Evolutionary conservation across 805 yeast genomes (phyloP).

Genomic region (Candida tallmaniae): DNA sequence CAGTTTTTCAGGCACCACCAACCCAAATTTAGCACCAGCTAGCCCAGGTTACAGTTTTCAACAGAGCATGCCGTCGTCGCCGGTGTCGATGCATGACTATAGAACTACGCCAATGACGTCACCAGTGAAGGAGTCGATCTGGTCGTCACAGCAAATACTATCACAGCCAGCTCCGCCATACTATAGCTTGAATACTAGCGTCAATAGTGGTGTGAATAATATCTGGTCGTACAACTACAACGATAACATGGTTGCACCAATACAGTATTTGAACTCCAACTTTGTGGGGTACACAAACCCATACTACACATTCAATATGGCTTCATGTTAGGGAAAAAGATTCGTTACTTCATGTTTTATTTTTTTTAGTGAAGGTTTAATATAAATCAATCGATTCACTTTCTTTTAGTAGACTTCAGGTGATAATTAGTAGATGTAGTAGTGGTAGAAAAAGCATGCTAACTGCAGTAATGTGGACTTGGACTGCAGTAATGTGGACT

Average conservation of each 20-base stretch:
- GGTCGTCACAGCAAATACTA: conserved; percentile 14
- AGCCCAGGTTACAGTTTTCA: conserved; percentile 5
- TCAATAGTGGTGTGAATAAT: conserved; percentile 1
- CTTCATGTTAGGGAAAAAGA: conserved; percentile 16
- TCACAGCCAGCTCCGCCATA: conserved; percentile 2
- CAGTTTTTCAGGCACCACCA: not conserved
- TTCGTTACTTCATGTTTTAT: not conserved
- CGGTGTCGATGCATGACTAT: conserved; percentile 14
- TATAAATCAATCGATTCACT: too few relatives aligned
- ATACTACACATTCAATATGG: conserved; percentile 31
- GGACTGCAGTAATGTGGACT: too few relatives aligned
- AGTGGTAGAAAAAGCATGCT: too few relatives aligned
- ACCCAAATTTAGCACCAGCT: not conserved
- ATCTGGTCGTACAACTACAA: conserved; percentile 23
- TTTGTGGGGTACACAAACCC: conserved; percentile 37
- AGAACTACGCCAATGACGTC: conserved; percentile 18
- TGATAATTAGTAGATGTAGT: too few relatives aligned
- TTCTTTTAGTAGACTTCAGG: too few relatives aligned
- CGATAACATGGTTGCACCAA: conserved; percentile 11
- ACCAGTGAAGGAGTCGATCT: conserved; percentile 24
- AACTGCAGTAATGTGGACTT: too few relatives aligned
- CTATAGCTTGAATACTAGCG: conserved; percentile 1
- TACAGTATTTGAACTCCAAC: conserved; percentile 18
- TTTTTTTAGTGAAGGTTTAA: too few relatives aligned
- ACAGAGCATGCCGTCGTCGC: conserved; percentile 18